These are phyloP conservation scores for Colletotrichum liaoningense DNA, from an alignment of 2,329 filamentous ascomycete species.

Conservation along the genomic window DNA sequence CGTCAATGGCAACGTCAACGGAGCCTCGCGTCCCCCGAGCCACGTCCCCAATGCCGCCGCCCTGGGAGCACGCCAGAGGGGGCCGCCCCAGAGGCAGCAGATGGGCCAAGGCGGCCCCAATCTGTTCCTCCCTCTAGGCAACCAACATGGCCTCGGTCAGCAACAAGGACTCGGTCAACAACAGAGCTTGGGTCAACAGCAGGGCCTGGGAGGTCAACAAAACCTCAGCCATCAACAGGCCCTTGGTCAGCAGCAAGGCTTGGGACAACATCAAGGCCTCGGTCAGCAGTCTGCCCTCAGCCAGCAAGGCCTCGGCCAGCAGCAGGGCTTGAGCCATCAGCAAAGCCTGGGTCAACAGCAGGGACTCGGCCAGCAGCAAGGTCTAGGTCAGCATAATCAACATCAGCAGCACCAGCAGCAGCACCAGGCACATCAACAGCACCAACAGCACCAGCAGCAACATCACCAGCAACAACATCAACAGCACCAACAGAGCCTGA, in stretches of 20 bases:
- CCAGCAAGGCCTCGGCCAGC: slow-evolving; percentile 20
- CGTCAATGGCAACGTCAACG: slow-evolving; percentile 60
- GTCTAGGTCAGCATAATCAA: slow-evolving; percentile 14
- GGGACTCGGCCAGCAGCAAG: slow-evolving; percentile 22
- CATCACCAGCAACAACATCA: slow-evolving; percentile 45
- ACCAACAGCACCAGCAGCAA: slow-evolving; percentile 45
- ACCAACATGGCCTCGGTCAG: slow-evolving; percentile 29
- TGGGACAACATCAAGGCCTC: slow-evolving; percentile 26
- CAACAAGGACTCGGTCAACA: slow-evolving; percentile 34
- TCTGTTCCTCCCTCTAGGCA: slow-evolving; percentile 48
- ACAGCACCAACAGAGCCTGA: slow-evolving; percentile 45
- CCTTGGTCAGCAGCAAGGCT: slow-evolving; percentile 26
- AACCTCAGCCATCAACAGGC: slow-evolving; percentile 31
- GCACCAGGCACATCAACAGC: slow-evolving; percentile 44
- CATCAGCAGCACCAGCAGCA: slow-evolving; percentile 40
- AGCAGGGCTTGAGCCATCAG: slow-evolving; percentile 27
- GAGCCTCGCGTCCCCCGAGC: slow-evolving; percentile 56
- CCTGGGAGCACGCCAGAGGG: slow-evolving; percentile 55
- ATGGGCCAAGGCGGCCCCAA: slow-evolving; percentile 53
- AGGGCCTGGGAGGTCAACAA: slow-evolving; percentile 32
- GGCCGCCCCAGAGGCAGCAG: slow-evolving; percentile 57
- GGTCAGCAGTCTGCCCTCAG: slow-evolving; percentile 25
- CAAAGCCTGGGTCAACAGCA: slow-evolving; percentile 29
- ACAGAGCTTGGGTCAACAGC: slow-evolving; percentile 31
- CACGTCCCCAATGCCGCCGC: slow-evolving; percentile 62